Percentiles rank a stretch among this genome's conserved stretches.
Evolutionary conservation across 2,329 filamentous ascomycete genomes (phyloP).

Genomic region (Aspergillus oerlinghausenensis): DNA sequence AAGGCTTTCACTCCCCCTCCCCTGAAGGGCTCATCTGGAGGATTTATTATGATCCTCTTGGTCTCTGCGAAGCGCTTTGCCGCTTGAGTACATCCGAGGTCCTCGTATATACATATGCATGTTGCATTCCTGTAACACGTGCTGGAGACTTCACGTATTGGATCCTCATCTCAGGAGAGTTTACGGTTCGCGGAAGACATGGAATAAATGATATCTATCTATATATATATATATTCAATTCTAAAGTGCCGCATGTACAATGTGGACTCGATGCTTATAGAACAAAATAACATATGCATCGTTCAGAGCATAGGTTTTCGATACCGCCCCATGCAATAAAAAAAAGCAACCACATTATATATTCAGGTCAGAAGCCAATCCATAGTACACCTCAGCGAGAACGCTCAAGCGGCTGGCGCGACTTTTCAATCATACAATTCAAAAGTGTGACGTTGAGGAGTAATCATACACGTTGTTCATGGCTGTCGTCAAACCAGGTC

Average conservation of each 20-base stretch:
- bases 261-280: not conserved
- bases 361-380: not conserved
- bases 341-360: not conserved
- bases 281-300: not conserved
- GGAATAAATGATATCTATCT: not conserved
- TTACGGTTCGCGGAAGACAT: not conserved
- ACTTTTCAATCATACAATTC: not conserved
- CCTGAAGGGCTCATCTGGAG: not conserved
- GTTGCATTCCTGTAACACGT: not conserved
- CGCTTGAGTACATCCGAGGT: not conserved
- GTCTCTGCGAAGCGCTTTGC: not conserved
- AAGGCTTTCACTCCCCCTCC: not conserved
- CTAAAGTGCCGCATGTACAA: not conserved
- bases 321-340: not conserved
- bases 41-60: not conserved
- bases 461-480: not conserved
- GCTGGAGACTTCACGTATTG: too few species aligned
- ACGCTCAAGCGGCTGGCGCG: not conserved
- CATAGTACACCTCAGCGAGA: not conserved
- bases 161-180: too few species aligned
- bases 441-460: not conserved
- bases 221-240: not conserved
- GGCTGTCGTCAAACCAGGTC: constrained; percentile 1
- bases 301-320: not conserved
- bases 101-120: not conserved